Evolutionary conservation across 2,329 filamentous ascomycete species (phyloP).

Genomic region (Epichloe sp.): DNA sequence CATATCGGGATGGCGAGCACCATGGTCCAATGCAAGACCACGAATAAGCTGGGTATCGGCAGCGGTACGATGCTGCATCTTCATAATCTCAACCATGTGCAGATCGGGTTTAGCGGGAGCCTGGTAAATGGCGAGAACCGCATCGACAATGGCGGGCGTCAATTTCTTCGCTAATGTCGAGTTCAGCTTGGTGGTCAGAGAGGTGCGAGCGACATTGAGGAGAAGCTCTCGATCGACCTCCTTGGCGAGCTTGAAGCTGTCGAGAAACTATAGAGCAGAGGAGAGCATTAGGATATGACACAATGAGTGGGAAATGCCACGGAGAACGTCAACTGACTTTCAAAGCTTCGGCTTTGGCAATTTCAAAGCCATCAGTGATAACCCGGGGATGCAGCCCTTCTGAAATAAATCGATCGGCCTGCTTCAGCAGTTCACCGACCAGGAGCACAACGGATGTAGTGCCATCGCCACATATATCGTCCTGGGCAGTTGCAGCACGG

Average conservation of each 20-base stretch:
- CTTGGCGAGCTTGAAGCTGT: conserved; percentile 78
- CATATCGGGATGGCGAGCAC: conserved; percentile 95
- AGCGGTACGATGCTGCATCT: conserved; percentile 96
- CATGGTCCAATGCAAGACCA: conserved; percentile 86
- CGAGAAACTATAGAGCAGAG: conserved; percentile 57
- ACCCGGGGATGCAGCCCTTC: conserved; percentile 96
- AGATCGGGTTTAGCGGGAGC: conserved; percentile 84
- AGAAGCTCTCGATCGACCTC: conserved; percentile 90
- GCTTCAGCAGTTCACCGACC: conserved; percentile 93
- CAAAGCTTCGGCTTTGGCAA: conserved; percentile 84
- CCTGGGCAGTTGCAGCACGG: conserved; percentile 84
- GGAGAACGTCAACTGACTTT: conserved; percentile 41
- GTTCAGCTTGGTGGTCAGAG: conserved; percentile 91
- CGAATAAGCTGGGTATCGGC: conserved; percentile 93
- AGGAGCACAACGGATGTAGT: conserved; percentile 93
- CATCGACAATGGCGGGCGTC: conserved; percentile 90
- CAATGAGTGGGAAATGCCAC: neutral
- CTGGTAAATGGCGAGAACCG: conserved; percentile 88
- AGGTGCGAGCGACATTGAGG: conserved; percentile 84
- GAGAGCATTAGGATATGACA: neutral
- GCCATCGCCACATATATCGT: conserved; percentile 96
- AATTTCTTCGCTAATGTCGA: conserved; percentile 76
- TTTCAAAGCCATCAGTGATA: conserved; percentile 94
- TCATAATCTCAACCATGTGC: conserved; percentile 99
- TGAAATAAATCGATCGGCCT: conserved; percentile 89